Percentiles rank a stretch among this genome's conserved stretches.
phyloP scores from a whole-genome alignment of 768 basidiomycete genomes.

The Phanerochaete sordida region DNA sequence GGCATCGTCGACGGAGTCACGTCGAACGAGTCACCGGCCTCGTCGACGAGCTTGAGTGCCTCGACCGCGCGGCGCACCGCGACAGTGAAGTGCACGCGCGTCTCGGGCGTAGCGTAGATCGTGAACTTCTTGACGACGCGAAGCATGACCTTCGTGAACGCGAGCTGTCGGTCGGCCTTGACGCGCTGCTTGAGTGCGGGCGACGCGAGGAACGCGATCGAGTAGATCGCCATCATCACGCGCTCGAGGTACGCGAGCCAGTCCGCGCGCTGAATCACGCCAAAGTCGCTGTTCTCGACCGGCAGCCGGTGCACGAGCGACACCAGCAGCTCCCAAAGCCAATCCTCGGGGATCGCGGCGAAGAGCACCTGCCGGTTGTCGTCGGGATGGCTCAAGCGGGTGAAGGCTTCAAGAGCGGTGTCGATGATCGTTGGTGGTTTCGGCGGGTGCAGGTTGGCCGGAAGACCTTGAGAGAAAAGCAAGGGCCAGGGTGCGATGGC shows the following conservation, averaged over 20 bases:
- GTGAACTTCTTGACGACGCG: constrained; percentile 68
- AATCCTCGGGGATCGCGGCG: constrained; percentile 50
- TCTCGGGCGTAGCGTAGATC: constrained; percentile 43
- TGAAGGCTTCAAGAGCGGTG: constrained; percentile 80
- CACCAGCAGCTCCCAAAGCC: constrained; percentile 61
- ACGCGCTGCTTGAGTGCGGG: constrained; percentile 69
- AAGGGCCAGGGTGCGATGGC: constrained; percentile 52
- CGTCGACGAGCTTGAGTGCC: constrained; percentile 75
- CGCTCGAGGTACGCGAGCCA: constrained; percentile 84
- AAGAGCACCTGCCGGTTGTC: constrained; percentile 73
- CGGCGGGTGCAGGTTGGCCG: constrained; percentile 11
- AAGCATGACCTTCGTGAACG: constrained; percentile 67
- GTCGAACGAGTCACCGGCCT: constrained; percentile 71
- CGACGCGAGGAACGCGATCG: constrained; percentile 79
- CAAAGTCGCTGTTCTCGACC: constrained; percentile 69
- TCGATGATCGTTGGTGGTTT: constrained; percentile 65
- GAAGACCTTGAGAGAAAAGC: neutral
- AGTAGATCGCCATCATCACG: constrained; percentile 78
- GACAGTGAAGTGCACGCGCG: constrained; percentile 49
- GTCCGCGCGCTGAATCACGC: constrained; percentile 51
- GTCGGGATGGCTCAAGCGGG: constrained; percentile 74
- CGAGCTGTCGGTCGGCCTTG: constrained; percentile 61
- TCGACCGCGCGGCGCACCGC: constrained; percentile 69
- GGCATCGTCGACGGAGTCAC: constrained; percentile 50
- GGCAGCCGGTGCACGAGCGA: constrained; percentile 84